Evolutionary conservation across 2,329 filamentous ascomycete species (phyloP), one percentile per base, ranked within the genome.

Genomic region (Phyllosticta capitalensis): DNA sequence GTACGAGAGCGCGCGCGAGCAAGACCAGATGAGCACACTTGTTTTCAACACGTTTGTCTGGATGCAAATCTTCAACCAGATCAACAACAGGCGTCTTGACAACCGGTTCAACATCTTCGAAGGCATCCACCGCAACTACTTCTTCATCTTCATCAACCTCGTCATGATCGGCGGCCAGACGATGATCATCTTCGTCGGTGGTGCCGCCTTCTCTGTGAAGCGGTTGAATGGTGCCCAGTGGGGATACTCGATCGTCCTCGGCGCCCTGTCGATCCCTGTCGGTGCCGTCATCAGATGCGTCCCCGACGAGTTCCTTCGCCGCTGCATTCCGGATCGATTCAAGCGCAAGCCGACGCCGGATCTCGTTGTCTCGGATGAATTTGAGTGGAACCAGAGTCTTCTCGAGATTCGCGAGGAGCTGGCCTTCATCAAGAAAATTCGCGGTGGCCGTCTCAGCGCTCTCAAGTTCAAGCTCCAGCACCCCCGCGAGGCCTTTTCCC

Each of bases 1-100:
- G 9, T 83, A 86, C 65, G 71, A 80, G 14, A 76, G 76, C 28
- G 66, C 69, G 0, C 71, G 74, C 3, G 74, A 79, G 28, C 67
- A 76, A 33, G 70, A 81, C 7, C 69, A 74, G 14, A 79, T 95
- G 61, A 79, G 85, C 59, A 95, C 91, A 2, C 81, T 97, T 54
- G 89, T 97, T 7, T 97, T 97, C 81, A 97, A 97, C 78, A 94
- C 90, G 0, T 97, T 97, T 70, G 92, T 96, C 57, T 97, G 92
- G 92, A 96, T 97, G 92, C 92, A 97, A 68, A 95, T 97, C 67
- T 97, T 97, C 79, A 97, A 97, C 75, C 88, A 95, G 70, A 89
- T 95, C 82, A 97, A 97, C 78, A 96, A 95, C 76, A 90, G 92
- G 61, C 90, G 92, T 12, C 80, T 97, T 58, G 92, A 97, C 73